A percentile compares a stretch with the other conserved stretches of the same genome.
These are phyloP conservation scores for Echeveria elegans DNA, from an alignment of 164 flowering plant species.

Conservation along the genomic window DNA sequence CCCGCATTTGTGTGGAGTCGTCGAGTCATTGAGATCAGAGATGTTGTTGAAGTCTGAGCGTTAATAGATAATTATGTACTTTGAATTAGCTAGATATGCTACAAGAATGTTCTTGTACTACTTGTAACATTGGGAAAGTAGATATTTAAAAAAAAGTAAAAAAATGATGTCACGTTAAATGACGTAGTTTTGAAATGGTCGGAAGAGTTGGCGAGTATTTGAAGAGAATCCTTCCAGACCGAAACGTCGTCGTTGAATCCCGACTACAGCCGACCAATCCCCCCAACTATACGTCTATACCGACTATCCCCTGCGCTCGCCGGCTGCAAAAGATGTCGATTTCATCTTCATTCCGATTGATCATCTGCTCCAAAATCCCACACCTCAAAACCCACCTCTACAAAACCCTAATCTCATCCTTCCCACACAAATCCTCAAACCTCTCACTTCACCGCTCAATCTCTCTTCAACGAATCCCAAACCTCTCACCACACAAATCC, in stretches of 20 bases:
- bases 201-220: too few species aligned
- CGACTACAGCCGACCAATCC: not conserved
- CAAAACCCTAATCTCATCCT: conserved; percentile 16
- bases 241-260: not conserved
- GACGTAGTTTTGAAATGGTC: too few species aligned
- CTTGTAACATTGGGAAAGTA: too few species aligned
- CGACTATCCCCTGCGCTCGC: not conserved
- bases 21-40: too few species aligned
- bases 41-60: too few species aligned
- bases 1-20: too few species aligned
- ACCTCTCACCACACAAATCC: conserved; percentile 18
- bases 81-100: too few species aligned
- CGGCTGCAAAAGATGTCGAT: not conserved
- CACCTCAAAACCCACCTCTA: conserved; percentile 9
- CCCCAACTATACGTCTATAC: not conserved
- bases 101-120: too few species aligned
- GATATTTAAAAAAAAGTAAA: too few species aligned
- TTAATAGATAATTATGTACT: too few species aligned
- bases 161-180: too few species aligned
- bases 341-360: not conserved
- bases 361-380: not conserved
- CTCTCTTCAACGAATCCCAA: conserved; percentile 31
- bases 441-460: conserved; percentile 22
- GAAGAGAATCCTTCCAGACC: too few species aligned
- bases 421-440: conserved; percentile 14